These are phyloP conservation scores for Platanthera zijinensis DNA, from an alignment of 106 monocot genomes.

Conservation along the genomic window DNA sequence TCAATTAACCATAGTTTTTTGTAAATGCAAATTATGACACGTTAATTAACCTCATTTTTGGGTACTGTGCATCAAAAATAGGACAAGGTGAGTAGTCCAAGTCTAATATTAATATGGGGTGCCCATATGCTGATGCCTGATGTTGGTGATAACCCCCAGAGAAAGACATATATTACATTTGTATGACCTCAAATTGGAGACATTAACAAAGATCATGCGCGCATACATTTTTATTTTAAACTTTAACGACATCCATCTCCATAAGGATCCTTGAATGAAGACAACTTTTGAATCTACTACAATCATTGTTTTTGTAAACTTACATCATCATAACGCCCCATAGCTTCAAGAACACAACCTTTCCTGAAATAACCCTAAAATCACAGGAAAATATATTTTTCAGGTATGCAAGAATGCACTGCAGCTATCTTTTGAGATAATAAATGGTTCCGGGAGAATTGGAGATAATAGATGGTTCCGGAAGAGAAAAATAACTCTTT, in stretches of 20 bases:
- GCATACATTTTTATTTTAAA: background rate
- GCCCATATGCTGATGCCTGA: background rate
- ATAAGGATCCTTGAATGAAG: background rate
- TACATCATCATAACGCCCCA: constrained; percentile 89
- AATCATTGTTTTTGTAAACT: constrained; percentile 8
- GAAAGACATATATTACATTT: background rate
- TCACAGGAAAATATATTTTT: constrained; percentile 6
- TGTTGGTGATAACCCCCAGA: background rate
- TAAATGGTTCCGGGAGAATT: background rate
- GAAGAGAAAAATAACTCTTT: background rate
- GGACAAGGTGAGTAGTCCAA: background rate
- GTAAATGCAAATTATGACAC: too few relatives aligned
- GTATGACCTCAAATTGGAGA: background rate
- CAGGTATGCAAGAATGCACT: constrained; percentile 4
- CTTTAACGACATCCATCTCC: background rate
- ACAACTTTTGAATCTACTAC: background rate
- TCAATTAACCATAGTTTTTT: too few relatives aligned
- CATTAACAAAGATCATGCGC: background rate
- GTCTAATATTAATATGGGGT: background rate
- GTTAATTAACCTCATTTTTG: background rate
- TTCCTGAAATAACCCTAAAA: constrained; percentile 90
- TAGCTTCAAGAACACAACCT: constrained; percentile 89
- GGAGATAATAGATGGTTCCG: background rate
- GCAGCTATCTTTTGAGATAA: background rate
- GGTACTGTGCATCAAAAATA: background rate